These are phyloP conservation scores for Brettanomyces naardenensis DNA, from an alignment of 805 yeast genomes.

Conservation along the genomic window DNA sequence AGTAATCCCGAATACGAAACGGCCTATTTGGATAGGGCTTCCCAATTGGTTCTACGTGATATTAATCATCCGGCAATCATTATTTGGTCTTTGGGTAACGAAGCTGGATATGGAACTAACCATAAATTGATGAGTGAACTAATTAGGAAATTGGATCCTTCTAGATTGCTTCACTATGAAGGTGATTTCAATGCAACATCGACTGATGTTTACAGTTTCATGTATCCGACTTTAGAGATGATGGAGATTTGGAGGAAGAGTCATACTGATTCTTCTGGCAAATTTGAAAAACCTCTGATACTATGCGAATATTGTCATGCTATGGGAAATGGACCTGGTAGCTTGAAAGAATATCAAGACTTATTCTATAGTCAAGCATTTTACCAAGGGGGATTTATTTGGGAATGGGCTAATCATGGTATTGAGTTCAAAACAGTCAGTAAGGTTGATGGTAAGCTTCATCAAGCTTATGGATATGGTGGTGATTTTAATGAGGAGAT, in stretches of 20 bases:
- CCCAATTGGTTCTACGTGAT: background rate
- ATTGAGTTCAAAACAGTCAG: background rate
- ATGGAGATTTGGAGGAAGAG: conserved; percentile 1
- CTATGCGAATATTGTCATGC: conserved; percentile 1
- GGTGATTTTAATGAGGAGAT: conserved; percentile 1
- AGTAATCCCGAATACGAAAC: conserved; percentile 1
- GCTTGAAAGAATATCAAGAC: conserved; percentile 1
- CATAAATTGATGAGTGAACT: background rate
- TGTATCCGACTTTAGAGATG: background rate
- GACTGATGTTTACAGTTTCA: background rate
- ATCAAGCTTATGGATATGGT: background rate
- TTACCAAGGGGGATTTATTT: conserved; percentile 1
- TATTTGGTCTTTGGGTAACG: conserved; percentile 1
- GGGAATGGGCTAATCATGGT: conserved; percentile 3
- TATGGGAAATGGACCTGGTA: conserved; percentile 2
- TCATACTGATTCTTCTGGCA: background rate
- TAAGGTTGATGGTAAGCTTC: background rate
- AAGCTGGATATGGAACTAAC: conserved; percentile 2
- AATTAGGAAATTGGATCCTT: background rate
- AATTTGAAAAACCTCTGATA: background rate
- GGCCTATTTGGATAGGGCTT: conserved; percentile 1
- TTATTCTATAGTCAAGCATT: background rate
- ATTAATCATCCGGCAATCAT: conserved; percentile 1
- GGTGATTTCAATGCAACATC: background rate
- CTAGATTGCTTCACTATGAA: conserved; percentile 1